Base-by-base conservation (phyloP, 2,329 filamentous ascomycete genomes). In the Arthrobotrys megalospora region DNA sequence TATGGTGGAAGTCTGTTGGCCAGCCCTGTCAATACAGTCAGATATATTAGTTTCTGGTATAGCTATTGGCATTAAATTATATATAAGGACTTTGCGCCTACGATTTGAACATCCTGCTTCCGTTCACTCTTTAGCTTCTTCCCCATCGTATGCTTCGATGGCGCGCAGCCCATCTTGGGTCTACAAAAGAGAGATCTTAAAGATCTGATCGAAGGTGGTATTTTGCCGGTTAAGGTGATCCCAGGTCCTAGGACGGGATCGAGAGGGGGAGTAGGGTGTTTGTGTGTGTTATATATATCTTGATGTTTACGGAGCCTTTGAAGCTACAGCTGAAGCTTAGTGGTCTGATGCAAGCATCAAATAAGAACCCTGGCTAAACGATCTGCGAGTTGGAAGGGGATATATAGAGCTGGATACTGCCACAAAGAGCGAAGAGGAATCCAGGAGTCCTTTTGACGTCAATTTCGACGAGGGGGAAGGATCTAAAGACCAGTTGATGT, bases 401-500 rank as follows among this genome's bases (percentile, higher is more conserved):
- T 77, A 68, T 66, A 66, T 70, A 77, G 24, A 62, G 19, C 21
- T 41, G 52, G 58, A 58, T 52, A 58, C 43, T 48, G 36, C 43
- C 6, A 63, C 19, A 43, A 43, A 41, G 55, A 45, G 38, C 24
- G 21, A 24, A 60, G 55, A 41, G 19, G 62, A 65, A 64, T 64
- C 67, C 67, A 78, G 75, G 75, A 65, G 65, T 62, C 45, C 47
- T 53, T 58, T 71, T 78, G 75, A 72, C 75, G 75, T 78, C 73
- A 78, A 78, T 48, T 21, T 12, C 43, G 45, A 70, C 43, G 14
- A 28, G 53, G 53, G 36, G 52, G 19, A 32, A 63, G 34, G 66
- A 66, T 66, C 65, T 66, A 47, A 66, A 32, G 41, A 60, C 45
- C 43, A 52, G 21, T 24, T 38, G 43, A 62, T 48, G 47, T 70